phyloP scores from a whole-genome alignment of 306 rosid genomes.

The Argentina anserina region DNA sequence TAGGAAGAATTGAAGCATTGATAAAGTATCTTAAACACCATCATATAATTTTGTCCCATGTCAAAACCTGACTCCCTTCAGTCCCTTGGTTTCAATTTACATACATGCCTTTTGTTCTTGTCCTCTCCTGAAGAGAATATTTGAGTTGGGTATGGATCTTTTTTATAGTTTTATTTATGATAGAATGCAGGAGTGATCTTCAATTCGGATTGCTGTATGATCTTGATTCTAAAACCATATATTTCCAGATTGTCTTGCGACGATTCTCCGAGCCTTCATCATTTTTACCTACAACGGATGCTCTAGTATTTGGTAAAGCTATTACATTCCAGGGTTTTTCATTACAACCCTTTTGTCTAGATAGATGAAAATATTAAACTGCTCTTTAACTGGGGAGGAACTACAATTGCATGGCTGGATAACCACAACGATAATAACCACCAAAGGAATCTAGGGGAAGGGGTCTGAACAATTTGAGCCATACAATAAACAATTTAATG shows the following conservation, averaged over 20 bases:
- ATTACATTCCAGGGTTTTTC: neutral
- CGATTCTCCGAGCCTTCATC: slow-evolving; percentile 8
- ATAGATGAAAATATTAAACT: neutral
- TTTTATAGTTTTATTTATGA: neutral
- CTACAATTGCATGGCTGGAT: neutral
- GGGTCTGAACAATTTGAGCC: slow-evolving; percentile 1
- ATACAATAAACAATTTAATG: neutral
- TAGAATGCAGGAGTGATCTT: slow-evolving; percentile 6
- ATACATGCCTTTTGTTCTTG: slow-evolving; percentile 8
- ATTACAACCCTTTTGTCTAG: neutral
- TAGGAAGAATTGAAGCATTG: slow-evolving; percentile 2
- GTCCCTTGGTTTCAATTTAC: slow-evolving; percentile 8
- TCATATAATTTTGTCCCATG: neutral
- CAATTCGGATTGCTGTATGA: neutral
- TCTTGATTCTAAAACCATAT: neutral
- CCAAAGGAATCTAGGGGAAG: slow-evolving; percentile 6
- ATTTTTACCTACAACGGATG: neutral
- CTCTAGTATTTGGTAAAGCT: neutral
- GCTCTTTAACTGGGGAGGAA: neutral
- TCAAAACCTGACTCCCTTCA: slow-evolving; percentile 6
- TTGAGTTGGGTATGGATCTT: neutral
- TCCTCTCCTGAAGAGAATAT: slow-evolving; percentile 17
- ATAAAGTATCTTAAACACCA: slow-evolving; percentile 8
- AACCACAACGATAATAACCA: neutral
- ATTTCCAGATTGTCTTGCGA: slow-evolving; percentile 9